These are phyloP conservation scores for Aspergillus fumigatus DNA, from an alignment of 2,329 filamentous ascomycete species.

Conservation along the genomic window DNA sequence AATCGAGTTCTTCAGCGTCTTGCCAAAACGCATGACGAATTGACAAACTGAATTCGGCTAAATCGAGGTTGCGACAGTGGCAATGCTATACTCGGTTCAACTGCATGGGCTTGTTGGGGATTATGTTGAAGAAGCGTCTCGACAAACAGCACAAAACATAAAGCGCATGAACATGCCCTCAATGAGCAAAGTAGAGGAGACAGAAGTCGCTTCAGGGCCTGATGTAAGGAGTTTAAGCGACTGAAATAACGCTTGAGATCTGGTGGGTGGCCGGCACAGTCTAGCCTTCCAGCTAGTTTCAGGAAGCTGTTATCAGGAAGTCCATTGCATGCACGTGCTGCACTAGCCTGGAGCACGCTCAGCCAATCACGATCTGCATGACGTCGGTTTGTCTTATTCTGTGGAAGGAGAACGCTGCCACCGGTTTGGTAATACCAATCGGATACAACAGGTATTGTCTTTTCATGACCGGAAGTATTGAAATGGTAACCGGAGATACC, in stretches of 20 bases:
- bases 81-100: background rate
- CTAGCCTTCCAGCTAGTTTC: background rate
- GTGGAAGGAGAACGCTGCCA: background rate
- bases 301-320: background rate
- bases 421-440: background rate
- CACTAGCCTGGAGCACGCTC: background rate
- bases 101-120: background rate
- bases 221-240: background rate
- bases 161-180: background rate
- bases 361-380: background rate
- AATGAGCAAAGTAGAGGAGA: background rate
- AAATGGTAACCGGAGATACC: background rate
- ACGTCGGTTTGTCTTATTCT: background rate
- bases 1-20: slow-evolving; percentile 72
- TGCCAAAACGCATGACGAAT: slow-evolving; percentile 80
- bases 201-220: background rate
- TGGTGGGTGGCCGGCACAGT: background rate
- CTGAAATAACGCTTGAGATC: background rate
- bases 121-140: background rate
- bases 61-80: background rate
- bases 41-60: background rate
- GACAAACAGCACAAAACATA: background rate
- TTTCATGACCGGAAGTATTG: background rate
- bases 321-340: slow-evolving; percentile 3
- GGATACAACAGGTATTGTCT: background rate